Evolutionary conservation across 2,329 filamentous ascomycete genomes (phyloP).

Genomic region (Sclerotinia glacialis): DNA sequence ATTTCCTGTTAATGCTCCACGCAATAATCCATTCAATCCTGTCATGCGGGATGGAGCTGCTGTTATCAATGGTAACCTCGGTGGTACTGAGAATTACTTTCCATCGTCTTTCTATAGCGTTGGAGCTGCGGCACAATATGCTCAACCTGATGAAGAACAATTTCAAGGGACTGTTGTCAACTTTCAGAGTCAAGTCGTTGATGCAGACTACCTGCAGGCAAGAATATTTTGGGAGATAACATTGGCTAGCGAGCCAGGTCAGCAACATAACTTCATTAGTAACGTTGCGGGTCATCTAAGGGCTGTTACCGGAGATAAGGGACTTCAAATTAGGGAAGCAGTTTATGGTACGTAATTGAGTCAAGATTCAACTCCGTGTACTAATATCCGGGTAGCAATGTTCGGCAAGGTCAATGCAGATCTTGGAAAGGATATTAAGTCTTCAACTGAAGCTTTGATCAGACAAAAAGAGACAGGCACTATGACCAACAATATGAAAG

Average conservation of each 20-base stretch:
- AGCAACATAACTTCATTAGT: conserved; percentile 30
- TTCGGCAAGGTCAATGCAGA: conserved; percentile 6
- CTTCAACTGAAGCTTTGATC: conserved; percentile 9
- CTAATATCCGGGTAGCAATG: not conserved
- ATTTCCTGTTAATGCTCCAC: conserved; percentile 50
- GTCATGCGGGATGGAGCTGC: conserved; percentile 43
- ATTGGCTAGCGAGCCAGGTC: conserved; percentile 6
- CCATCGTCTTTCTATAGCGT: conserved; percentile 11
- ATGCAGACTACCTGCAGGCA: conserved; percentile 43
- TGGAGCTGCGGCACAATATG: not conserved
- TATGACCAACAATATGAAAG: not conserved
- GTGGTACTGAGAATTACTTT: conserved; percentile 44
- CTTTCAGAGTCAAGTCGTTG: conserved; percentile 33
- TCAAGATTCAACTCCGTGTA: not conserved
- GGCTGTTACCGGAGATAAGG: conserved; percentile 46
- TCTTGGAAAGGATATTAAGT: conserved; percentile 4
- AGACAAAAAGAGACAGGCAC: not conserved
- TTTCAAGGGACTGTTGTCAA: conserved; percentile 4
- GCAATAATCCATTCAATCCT: conserved; percentile 38
- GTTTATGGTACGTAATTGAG: conserved; percentile 49
- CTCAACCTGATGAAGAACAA: not conserved
- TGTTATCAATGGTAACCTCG: conserved; percentile 44
- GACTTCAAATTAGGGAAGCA: conserved; percentile 36
- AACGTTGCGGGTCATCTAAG: conserved; percentile 46
- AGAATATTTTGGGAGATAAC: conserved; percentile 39